Conservation (phyloP, 305 asterid genomes). For the Fraxinus ornus region DNA sequence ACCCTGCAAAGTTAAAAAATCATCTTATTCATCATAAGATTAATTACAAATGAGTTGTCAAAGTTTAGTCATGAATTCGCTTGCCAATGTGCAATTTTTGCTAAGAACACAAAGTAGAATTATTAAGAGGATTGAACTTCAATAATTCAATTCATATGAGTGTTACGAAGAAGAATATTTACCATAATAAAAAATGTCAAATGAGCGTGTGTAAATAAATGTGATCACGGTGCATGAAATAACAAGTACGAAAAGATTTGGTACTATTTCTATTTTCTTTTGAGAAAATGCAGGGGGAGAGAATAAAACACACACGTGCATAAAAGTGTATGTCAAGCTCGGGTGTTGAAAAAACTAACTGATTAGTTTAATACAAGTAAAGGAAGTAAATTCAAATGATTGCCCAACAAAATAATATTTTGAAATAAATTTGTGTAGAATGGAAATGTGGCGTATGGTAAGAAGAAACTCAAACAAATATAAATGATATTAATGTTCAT, state of each 20-base stretch:
- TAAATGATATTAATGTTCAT: neutral
- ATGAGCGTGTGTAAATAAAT: neutral
- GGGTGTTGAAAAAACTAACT: neutral
- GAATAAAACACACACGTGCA: neutral
- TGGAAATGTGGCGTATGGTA: neutral
- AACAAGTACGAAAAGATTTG: neutral
- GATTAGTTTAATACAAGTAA: neutral
- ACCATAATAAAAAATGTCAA: neutral
- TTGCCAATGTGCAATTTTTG: neutral
- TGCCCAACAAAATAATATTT: neutral
- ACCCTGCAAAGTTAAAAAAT: conserved; percentile 36
- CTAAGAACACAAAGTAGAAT: neutral
- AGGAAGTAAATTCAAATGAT: neutral
- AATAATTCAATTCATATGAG: neutral
- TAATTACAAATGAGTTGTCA: neutral
- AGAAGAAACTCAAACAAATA: neutral
- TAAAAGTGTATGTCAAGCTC: neutral
- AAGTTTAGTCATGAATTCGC: neutral
- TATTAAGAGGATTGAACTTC: neutral
- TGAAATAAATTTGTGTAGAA: neutral
- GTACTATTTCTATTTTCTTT: neutral
- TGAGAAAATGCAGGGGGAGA: neutral
- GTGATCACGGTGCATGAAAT: neutral
- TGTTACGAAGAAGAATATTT: neutral
- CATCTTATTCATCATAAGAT: neutral